A percentile compares a stretch with the other conserved stretches of the same genome.
Evolutionary conservation across 164 flowering plant species (phyloP).

Genomic region (Nelumbo lutea): DNA sequence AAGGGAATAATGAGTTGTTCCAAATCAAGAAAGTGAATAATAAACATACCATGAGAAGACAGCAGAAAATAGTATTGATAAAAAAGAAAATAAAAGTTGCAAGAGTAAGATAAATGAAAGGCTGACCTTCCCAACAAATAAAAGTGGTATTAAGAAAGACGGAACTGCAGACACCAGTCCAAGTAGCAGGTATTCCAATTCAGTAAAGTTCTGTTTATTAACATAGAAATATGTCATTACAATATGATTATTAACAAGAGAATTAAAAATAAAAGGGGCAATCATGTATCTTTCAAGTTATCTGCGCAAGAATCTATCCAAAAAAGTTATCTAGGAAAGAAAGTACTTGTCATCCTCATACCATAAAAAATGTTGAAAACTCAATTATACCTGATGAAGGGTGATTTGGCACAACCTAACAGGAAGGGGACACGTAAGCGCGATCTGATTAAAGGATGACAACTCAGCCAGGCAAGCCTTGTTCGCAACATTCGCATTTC

Average conservation of each 20-base stretch:
- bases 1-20: neutral
- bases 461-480: too few relatives aligned
- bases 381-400: too few relatives aligned
- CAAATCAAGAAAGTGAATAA: neutral
- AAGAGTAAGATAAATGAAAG: slow-evolving; percentile 1
- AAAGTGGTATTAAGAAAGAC: slow-evolving; percentile 65
- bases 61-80: neutral
- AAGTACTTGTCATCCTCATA: too few relatives aligned
- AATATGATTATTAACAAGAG: neutral
- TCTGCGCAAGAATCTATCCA: too few relatives aligned
- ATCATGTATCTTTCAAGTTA: neutral
- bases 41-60: neutral
- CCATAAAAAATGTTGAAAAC: too few relatives aligned
- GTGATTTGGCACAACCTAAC: too few relatives aligned
- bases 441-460: too few relatives aligned
- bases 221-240: neutral
- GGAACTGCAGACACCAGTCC: slow-evolving; percentile 83
- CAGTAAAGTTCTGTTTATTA: slow-evolving; percentile 61
- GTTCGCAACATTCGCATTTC: too few relatives aligned
- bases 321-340: too few relatives aligned
- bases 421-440: too few relatives aligned
- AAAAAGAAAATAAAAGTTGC: neutral
- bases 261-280: neutral
- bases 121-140: slow-evolving; percentile 69
- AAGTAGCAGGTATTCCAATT: slow-evolving; percentile 78